These are phyloP conservation scores for Pontederia paniculata DNA, from an alignment of 176 grass and related monocot genomes.

Conservation along the genomic window DNA sequence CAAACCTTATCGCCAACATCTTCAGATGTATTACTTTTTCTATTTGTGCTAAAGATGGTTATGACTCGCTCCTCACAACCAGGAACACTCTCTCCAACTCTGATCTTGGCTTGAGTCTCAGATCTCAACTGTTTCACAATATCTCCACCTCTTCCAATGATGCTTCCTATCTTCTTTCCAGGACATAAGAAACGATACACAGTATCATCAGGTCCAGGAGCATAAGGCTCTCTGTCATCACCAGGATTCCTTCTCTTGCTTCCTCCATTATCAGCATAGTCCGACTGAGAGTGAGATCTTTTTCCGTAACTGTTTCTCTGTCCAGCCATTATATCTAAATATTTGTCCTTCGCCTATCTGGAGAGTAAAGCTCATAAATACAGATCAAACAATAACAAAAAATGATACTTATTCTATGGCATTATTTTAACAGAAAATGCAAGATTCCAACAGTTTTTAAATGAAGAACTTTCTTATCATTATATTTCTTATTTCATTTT, in stretches of 20 bases:
- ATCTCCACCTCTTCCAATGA: constrained; percentile 89
- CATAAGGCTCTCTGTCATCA: constrained; percentile 54
- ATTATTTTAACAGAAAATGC: neutral
- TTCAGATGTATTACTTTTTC: constrained; percentile 57
- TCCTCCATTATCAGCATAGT: constrained; percentile 73
- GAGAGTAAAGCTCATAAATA: too few relatives aligned
- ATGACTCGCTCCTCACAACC: constrained; percentile 76
- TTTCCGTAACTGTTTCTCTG: constrained; percentile 72
- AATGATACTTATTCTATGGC: too few relatives aligned
- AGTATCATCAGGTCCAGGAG: constrained; percentile 71
- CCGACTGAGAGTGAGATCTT: constrained; percentile 35
- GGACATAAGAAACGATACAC: constrained; percentile 79
- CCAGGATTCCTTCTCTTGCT: constrained; percentile 77
- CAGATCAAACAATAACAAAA: too few relatives aligned
- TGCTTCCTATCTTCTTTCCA: constrained; percentile 86
- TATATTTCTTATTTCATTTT: too few relatives aligned
- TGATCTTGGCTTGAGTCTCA: constrained; percentile 85
- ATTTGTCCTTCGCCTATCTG: neutral
- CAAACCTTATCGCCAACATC: constrained; percentile 61
- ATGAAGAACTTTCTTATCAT: too few relatives aligned
- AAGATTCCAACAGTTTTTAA: too few relatives aligned
- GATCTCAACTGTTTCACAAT: constrained; percentile 81
- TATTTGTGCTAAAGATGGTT: constrained; percentile 78
- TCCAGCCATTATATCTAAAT: constrained; percentile 39
- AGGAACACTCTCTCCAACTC: constrained; percentile 74